Evolutionary conservation across 2,329 filamentous ascomycete genomes (phyloP).

Genomic region (Juglanconis oblonga): DNA sequence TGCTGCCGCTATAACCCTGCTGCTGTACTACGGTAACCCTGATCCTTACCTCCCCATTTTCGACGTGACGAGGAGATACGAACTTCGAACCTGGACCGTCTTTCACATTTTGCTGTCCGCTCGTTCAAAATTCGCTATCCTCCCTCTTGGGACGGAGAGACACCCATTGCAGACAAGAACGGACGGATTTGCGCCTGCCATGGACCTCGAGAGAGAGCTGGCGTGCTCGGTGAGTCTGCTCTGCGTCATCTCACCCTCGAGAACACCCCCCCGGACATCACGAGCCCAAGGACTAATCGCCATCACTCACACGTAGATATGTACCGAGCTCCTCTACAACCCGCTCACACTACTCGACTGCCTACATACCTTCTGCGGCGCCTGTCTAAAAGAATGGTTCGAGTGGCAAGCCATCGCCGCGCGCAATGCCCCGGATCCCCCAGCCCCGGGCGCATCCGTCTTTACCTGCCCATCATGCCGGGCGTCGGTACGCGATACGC

Average conservation of each 20-base stretch:
- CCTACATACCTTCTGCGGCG: conserved; percentile 92
- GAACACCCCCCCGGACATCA: not conserved
- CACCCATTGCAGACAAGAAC: conserved; percentile 30
- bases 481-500: conserved; percentile 78
- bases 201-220: conserved; percentile 88
- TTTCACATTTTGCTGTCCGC: not conserved
- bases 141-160: conserved; percentile 8
- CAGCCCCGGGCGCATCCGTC: conserved; percentile 44
- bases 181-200: conserved; percentile 44
- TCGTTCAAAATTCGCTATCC: not conserved
- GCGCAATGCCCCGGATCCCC: conserved; percentile 47
- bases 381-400: conserved; percentile 96
- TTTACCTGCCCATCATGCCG: conserved; percentile 95
- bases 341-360: conserved; percentile 90
- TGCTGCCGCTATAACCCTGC: conserved; percentile 5
- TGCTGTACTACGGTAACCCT: conserved; percentile 32
- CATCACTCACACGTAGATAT: conserved; percentile 63
- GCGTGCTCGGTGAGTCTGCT: conserved; percentile 77
- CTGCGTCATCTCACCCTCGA: not conserved
- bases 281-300: conserved; percentile 13
- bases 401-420: conserved; percentile 67
- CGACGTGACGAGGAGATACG: not conserved
- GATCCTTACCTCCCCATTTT: conserved; percentile 8
- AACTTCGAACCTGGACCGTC: not conserved
- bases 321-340: conserved; percentile 90